Evolutionary conservation across 2,329 filamentous ascomycete species (phyloP).

Genomic region (Anisogramma anomala): DNA sequence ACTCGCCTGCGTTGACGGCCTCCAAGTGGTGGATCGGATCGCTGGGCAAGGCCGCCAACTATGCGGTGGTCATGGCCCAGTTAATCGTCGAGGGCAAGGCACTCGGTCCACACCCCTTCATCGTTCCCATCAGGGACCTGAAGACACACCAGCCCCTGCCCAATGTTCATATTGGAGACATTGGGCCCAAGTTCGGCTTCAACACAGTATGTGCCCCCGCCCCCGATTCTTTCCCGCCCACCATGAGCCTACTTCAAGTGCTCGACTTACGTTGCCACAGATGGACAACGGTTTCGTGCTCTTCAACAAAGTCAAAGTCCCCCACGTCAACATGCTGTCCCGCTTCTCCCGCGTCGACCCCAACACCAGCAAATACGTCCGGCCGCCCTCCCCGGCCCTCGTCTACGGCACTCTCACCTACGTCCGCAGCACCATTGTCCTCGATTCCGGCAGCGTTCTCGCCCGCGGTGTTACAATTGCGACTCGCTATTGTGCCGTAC

Average conservation of each 20-base stretch:
- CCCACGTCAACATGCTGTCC: constrained; percentile 62
- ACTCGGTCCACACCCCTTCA: constrained; percentile 66
- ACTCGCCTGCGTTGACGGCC: constrained; percentile 62
- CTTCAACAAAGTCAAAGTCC: constrained; percentile 65
- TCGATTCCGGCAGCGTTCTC: constrained; percentile 59
- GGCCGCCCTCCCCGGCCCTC: constrained; percentile 53
- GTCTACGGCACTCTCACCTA: constrained; percentile 68
- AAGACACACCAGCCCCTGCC: constrained; percentile 58
- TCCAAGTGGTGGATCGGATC: constrained; percentile 83
- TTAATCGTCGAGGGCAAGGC: constrained; percentile 56
- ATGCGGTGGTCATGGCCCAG: constrained; percentile 71
- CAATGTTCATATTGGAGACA: constrained; percentile 64
- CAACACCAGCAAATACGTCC: constrained; percentile 54
- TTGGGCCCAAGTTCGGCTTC: constrained; percentile 70
- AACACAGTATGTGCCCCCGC: constrained; percentile 40
- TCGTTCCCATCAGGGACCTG: constrained; percentile 61
- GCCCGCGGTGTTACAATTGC: constrained; percentile 70
- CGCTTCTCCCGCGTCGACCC: constrained; percentile 60
- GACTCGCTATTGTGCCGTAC: constrained; percentile 60
- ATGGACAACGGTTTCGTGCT: constrained; percentile 76
- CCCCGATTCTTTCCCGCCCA: not conserved
- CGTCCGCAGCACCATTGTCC: constrained; percentile 61
- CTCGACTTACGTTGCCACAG: not conserved
- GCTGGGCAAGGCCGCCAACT: constrained; percentile 62
- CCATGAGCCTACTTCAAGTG: no score